Evolutionary conservation across 2,329 filamentous ascomycete genomes (phyloP), one percentile per base, ranked within the genome.

Genomic region (Colletotrichum cereale): DNA sequence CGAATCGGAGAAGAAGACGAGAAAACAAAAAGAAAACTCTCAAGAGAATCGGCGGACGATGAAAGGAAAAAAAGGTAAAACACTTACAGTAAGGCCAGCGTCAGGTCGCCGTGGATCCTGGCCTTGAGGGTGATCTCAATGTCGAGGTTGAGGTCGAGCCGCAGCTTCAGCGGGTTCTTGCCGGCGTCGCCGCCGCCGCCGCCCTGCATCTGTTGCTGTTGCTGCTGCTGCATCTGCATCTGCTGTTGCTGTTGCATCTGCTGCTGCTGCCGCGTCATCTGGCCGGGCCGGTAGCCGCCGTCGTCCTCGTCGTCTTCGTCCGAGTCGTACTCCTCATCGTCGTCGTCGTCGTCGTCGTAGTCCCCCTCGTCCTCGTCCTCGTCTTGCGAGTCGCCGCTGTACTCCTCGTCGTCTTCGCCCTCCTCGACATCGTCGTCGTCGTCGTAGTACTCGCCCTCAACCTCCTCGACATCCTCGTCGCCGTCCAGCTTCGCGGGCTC

Each of bases 81-180:
- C 44, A 82, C 83, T 75, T 87, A 94, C 92, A 88, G 82, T 75
- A 96, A 86, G 74, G 91, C 92, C 74, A 96, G 82, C 42, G 93
- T 95, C 75, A 97, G 83, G 83, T 97, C 94, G 78, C 94, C 94
- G 77, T 95, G 91, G 75, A 96, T 95, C 81, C 91, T 91, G 24
- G 93, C 93, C 86, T 96, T 96, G 72, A 96, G 87, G 77, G 94
- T 92, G 73, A 96, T 93, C 81, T 96, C 93, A 62, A 96, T 87
- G 75, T 96, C 93, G 68, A 96, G 85, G 81, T 95, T 95, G 66
- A 94, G 84, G 78, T 95, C 73, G 10, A 74, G 73, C 63, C 69
- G 65, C 68, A 73, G 71, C 62, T 76, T 74, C 18, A 77, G 53
- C 60, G 74, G 75, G 55, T 77, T 72, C 65, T 78, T 74, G 29